Conservation (phyloP, 257 asterid genomes). For the Rauvolfia tetraphylla region DNA sequence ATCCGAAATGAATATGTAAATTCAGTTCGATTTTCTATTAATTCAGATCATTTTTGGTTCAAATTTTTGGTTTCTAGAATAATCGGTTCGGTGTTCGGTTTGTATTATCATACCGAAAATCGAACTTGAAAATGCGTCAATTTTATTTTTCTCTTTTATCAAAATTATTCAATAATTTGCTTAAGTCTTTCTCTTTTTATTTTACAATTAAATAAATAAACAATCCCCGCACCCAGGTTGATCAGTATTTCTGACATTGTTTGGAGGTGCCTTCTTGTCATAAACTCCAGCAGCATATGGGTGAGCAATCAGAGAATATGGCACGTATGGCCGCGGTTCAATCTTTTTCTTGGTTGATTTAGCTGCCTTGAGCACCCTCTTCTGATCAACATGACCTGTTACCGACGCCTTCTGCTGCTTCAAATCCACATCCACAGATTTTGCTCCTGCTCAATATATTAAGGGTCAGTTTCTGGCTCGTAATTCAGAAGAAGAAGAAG, state of each 20-base stretch:
- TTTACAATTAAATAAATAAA: too few species aligned
- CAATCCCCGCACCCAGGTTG: too few species aligned
- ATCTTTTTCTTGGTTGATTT: constrained; percentile 56
- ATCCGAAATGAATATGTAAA: too few species aligned
- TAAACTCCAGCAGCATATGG: constrained; percentile 78
- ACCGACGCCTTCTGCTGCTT: constrained; percentile 85
- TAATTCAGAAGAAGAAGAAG: not conserved
- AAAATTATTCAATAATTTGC: too few species aligned
- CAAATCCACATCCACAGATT: constrained; percentile 69
- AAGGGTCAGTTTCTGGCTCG: not conserved
- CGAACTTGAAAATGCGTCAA: too few species aligned
- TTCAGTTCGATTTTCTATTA: too few species aligned
- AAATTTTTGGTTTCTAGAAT: too few species aligned
- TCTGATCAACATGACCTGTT: constrained; percentile 68
- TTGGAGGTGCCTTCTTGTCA: constrained; percentile 88
- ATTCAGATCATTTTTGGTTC: too few species aligned
- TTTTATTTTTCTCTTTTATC: too few species aligned
- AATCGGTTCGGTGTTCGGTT: too few species aligned
- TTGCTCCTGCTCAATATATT: constrained; percentile 49
- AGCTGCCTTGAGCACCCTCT: constrained; percentile 71
- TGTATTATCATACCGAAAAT: too few species aligned
- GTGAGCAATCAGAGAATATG: constrained; percentile 62
- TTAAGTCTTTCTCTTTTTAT: too few species aligned
- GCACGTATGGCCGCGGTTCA: constrained; percentile 90
- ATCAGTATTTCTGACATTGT: constrained; percentile 52